A percentile compares a stretch with the other conserved stretches of the same genome.
Evolutionary conservation across 2,329 filamentous ascomycete species (phyloP).

Genomic region (Venturiaceae sp.): DNA sequence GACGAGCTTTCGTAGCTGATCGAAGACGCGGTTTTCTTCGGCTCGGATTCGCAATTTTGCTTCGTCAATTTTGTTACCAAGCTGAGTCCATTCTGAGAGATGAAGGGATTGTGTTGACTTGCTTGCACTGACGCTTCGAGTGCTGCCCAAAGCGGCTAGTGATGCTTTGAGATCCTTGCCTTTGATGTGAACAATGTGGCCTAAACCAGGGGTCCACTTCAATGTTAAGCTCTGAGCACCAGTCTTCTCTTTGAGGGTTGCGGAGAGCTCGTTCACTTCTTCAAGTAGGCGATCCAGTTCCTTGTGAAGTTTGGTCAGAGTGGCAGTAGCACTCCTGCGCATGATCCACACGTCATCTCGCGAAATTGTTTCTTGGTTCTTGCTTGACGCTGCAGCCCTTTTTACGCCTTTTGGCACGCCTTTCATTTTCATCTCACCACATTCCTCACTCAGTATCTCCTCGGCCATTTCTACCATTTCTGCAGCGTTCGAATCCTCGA

Average conservation of each 20-base stretch:
- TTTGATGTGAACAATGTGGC: slow-evolving; percentile 85
- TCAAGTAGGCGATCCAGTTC: slow-evolving; percentile 50
- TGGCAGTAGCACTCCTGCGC: slow-evolving; percentile 54
- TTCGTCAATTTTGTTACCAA: slow-evolving; percentile 73
- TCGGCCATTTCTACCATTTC: slow-evolving; percentile 66
- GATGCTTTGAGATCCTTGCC: slow-evolving; percentile 56
- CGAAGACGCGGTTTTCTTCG: slow-evolving; percentile 78
- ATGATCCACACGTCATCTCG: slow-evolving; percentile 43
- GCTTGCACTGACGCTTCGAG: slow-evolving; percentile 59
- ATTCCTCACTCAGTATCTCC: slow-evolving; percentile 58
- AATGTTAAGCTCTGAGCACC: slow-evolving; percentile 59
- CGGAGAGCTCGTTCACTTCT: slow-evolving; percentile 52
- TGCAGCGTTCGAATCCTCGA: slow-evolving; percentile 61
- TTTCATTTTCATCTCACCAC: slow-evolving; percentile 43
- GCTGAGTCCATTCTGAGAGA: slow-evolving; percentile 68
- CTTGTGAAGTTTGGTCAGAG: slow-evolving; percentile 57
- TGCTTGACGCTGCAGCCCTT: slow-evolving; percentile 13
- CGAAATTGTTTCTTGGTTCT: background rate
- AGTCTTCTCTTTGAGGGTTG: slow-evolving; percentile 46
- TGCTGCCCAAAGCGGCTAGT: slow-evolving; percentile 32
- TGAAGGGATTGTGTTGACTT: slow-evolving; percentile 82
- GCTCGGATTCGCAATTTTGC: slow-evolving; percentile 65
- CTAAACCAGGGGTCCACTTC: slow-evolving; percentile 77
- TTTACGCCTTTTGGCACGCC: slow-evolving; percentile 25
- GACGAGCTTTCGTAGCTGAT: slow-evolving; percentile 62